Conservation (phyloP, 306 rosid species). For the Vachellia collinsii region DNA sequence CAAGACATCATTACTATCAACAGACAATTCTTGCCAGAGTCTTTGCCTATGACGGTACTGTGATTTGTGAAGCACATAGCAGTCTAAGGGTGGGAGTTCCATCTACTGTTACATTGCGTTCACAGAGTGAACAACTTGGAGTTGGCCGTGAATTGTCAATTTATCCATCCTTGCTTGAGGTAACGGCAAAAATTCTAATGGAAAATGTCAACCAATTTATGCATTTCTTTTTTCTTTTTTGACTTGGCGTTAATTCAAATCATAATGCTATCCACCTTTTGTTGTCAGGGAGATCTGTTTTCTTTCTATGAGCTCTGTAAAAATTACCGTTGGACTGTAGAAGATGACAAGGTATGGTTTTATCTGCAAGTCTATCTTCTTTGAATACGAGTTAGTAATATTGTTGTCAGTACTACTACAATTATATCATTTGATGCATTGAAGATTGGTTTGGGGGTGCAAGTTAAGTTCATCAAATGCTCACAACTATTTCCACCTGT, state of each 20-base stretch:
- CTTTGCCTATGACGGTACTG: conserved; percentile 52
- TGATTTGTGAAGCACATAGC: conserved; percentile 72
- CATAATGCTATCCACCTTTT: conserved; percentile 32
- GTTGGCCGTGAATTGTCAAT: conserved; percentile 80
- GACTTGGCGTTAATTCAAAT: conserved; percentile 18
- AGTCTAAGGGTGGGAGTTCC: conserved; percentile 74
- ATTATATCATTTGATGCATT: conserved; percentile 8
- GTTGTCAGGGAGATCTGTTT: conserved; percentile 76
- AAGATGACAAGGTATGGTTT: conserved; percentile 75
- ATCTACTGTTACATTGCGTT: conserved; percentile 63
- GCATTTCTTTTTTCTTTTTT: neutral
- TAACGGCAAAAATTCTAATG: conserved; percentile 38
- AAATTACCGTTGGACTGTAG: conserved; percentile 84
- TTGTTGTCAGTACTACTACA: neutral
- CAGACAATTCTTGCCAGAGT: conserved; percentile 77
- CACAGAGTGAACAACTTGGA: conserved; percentile 84
- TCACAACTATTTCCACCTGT: conserved; percentile 1
- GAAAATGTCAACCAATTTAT: conserved; percentile 17
- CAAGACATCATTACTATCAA: conserved; percentile 25
- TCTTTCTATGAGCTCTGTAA: conserved; percentile 90
- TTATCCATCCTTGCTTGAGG: conserved; percentile 88
- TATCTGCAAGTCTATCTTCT: conserved; percentile 23
- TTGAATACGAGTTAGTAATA: neutral
- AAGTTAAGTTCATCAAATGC: conserved; percentile 8
- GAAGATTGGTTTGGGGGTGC: neutral